Conservation (phyloP, 1,284 basidiomycete genomes). For the Irpex lacteus region DNA sequence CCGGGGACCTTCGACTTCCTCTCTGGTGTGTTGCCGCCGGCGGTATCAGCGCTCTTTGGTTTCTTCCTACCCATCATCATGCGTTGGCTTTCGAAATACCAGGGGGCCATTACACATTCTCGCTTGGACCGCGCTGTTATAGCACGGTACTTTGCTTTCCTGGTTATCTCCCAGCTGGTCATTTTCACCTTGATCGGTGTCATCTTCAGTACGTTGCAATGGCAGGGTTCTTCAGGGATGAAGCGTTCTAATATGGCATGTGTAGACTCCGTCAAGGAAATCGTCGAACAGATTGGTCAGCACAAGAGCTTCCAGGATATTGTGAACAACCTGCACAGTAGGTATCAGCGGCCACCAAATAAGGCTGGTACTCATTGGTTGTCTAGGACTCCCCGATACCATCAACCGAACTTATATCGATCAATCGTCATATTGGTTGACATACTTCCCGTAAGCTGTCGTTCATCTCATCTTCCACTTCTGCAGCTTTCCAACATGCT, state of each 20-base stretch:
- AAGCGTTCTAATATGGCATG: slow-evolving; percentile 3
- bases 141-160: slow-evolving; percentile 88
- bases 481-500: neutral
- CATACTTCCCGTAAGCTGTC: slow-evolving; percentile 78
- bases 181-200: slow-evolving; percentile 92
- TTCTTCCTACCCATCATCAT: slow-evolving; percentile 88
- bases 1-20: slow-evolving; percentile 66
- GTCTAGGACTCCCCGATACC: slow-evolving; percentile 59
- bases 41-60: slow-evolving; percentile 85
- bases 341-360: slow-evolving; percentile 21
- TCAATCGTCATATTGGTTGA: slow-evolving; percentile 89
- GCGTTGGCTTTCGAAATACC: slow-evolving; percentile 80
- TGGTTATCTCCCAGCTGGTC: slow-evolving; percentile 86
- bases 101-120: slow-evolving; percentile 77
- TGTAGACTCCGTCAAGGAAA: slow-evolving; percentile 62
- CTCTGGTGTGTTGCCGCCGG: slow-evolving; percentile 86
- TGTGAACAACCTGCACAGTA: slow-evolving; percentile 63
- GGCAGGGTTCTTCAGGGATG: neutral
- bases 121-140: slow-evolving; percentile 86
- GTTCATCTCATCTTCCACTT: slow-evolving; percentile 14
- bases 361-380: slow-evolving; percentile 7
- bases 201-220: slow-evolving; percentile 62
- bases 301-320: slow-evolving; percentile 69
- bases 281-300: slow-evolving; percentile 67
- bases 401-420: slow-evolving; percentile 83